Base-by-base conservation (phyloP, 2,329 filamentous ascomycete genomes). In the Elsinoe batatas region DNA sequence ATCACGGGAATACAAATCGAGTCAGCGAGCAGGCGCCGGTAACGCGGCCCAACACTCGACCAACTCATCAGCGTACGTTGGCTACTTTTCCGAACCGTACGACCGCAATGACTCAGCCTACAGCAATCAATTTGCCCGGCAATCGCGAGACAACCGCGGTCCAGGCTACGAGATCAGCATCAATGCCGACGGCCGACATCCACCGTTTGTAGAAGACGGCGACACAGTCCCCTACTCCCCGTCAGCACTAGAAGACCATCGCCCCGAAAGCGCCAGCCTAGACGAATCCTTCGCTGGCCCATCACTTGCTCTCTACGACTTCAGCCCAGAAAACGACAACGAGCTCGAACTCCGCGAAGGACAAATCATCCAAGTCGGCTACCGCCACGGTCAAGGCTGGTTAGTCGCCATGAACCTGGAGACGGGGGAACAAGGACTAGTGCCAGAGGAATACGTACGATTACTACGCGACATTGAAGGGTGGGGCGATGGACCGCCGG, bases 261-360 rank as follows among this genome's bases (percentile, higher is more conserved):
- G 58, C 2, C 58, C 58, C 36, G 57, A 55, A 11, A 56, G 53
- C 10, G 54, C 56, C 4, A 94, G 88, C 12, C 90, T 91, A 4
- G 93, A 97, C 68, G 91, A 97, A 72, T 90, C 97, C 69, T 96
- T 96, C 81, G 91, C 96, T 66, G 93, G 93, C 49, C 95, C 95
- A 68, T 91, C 90, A 10, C 88, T 98, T 26, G 93, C 93, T 5
- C 76, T 98, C 18, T 98, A 95, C 68, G 91, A 96, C 68, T 98
- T 98, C 71, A 84, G 84, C 63, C 82, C 91, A 32, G 91, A 97
- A 70, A 96, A 97, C 68, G 90, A 96, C 68, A 98, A 97, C 67
- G 93, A 98, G 70, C 75, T 98, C 57, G 89, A 90, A 3, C 75
- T 98, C 46, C 84, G 88, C 0, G 93, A 98, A 71, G 93, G 93